These are phyloP conservation scores for Xylaria hypoxylon DNA, from an alignment of 2,329 filamentous ascomycete genomes.

Conservation along the genomic window DNA sequence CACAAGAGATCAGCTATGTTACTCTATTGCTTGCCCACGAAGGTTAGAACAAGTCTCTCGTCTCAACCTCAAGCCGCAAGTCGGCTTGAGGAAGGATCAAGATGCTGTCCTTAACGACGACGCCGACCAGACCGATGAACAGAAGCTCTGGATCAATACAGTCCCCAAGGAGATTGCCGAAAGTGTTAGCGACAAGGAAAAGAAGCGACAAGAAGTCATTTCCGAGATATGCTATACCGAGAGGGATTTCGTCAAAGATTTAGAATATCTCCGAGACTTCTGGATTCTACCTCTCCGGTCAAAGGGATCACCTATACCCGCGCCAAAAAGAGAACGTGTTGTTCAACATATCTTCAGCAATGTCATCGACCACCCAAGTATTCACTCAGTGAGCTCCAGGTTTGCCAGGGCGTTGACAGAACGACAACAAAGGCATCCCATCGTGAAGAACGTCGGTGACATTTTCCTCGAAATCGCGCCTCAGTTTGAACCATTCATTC, in stretches of 20 bases:
- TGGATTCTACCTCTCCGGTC: conserved; percentile 94
- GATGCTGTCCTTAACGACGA: conserved; percentile 75
- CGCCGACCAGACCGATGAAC: conserved; percentile 85
- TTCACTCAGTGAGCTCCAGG: conserved; percentile 89
- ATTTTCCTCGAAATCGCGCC: conserved; percentile 94
- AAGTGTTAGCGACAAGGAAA: conserved; percentile 87
- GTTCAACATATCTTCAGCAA: conserved; percentile 97
- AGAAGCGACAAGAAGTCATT: conserved; percentile 98
- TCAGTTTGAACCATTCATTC: conserved; percentile 94
- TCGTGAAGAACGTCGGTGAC: conserved; percentile 91
- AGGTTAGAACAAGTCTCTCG: conserved; percentile 94
- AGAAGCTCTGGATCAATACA: conserved; percentile 99
- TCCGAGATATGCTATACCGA: conserved; percentile 99
- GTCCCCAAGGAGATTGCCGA: conserved; percentile 96
- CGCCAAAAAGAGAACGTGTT: conserved; percentile 87
- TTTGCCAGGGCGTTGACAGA: conserved; percentile 90
- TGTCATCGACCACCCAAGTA: conserved; percentile 82
- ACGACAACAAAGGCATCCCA: conserved; percentile 88
- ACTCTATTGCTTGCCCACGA: conserved; percentile 96
- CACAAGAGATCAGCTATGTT: conserved; percentile 93
- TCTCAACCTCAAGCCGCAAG: conserved; percentile 91
- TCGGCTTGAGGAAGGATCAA: conserved; percentile 78
- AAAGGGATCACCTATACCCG: conserved; percentile 86
- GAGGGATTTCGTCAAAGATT: conserved; percentile 97
- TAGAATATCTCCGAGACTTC: conserved; percentile 97